Evolutionary conservation across 495 filamentous ascomycete genomes (phyloP), one percentile per base, ranked within the genome.

Genomic region (Penicillium canariense): DNA sequence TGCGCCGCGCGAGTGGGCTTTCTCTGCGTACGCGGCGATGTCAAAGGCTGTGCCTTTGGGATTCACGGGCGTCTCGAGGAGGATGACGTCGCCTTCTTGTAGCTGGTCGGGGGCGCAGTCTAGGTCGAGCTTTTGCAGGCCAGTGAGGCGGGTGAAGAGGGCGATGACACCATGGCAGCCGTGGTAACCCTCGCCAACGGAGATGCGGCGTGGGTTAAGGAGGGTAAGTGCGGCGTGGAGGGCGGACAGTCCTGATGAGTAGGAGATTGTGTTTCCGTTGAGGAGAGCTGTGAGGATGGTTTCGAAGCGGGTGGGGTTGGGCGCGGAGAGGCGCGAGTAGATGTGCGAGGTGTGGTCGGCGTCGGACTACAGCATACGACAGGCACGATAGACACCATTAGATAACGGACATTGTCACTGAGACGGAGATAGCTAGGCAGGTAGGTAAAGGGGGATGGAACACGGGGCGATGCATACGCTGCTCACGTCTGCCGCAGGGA

Each of bases 41-140:
- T 87, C 77, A 58, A 78, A 83, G 7, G 92, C 91, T 43, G 84
- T 86, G 40, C 94, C 94, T 11, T 85, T 83, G 0, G 94, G 94
- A 69, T 98, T 97, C 18, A 96, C 70, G 0, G 94, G 94, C 1
- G 91, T 96, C 68, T 97, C 94, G 32, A 98, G 74, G 68, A 95
- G 91, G 32, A 98, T 81, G 7, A 97, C 75, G 69, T 98, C 94
- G 14, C 93, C 94, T 1, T 77, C 66, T 12, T 79, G 71, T 8
- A 92, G 77, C 15, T 79, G 70, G 28, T 78, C 72, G 3, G 77
- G 68, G 0, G 76, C 51, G 39, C 83, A 85, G 61, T 87, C 77
- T 10, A 94, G 78, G 2, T 76, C 70, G 10, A 96, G 74, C 42
- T 85, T 78, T 54, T 84, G 66, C 17, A 91, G 78, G 0, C 86